Evolutionary conservation across 768 basidiomycete species (phyloP).

Genomic region (Clavulina sp.): DNA sequence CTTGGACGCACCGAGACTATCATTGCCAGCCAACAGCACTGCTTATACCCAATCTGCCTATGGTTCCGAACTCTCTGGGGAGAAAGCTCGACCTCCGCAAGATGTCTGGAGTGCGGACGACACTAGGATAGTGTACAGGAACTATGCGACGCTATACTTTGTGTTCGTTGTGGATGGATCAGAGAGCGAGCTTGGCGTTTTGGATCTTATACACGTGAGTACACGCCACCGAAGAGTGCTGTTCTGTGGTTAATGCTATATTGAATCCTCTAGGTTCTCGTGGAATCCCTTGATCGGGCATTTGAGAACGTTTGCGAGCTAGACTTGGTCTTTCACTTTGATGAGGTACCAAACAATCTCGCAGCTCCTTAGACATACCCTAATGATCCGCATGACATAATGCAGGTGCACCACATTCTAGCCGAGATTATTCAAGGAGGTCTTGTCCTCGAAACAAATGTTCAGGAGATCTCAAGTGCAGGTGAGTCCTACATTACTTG

Average conservation of each 20-base stretch:
- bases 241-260: background rate
- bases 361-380: background rate
- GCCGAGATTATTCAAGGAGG: slow-evolving; percentile 96
- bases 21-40: slow-evolving; percentile 25
- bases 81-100: too few relatives aligned
- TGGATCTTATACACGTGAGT: slow-evolving; percentile 88
- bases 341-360: slow-evolving; percentile 42
- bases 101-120: slow-evolving; percentile 18
- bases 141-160: slow-evolving; percentile 92
- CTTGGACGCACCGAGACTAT: slow-evolving; percentile 79
- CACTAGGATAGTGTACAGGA: slow-evolving; percentile 79
- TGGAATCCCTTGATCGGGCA: slow-evolving; percentile 85
- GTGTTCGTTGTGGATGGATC: slow-evolving; percentile 93
- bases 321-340: slow-evolving; percentile 96
- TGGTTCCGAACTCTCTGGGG: slow-evolving; percentile 7
- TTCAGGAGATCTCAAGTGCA: slow-evolving; percentile 61
- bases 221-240: background rate
- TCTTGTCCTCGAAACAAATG: slow-evolving; percentile 86
- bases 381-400: background rate
- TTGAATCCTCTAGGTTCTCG: slow-evolving; percentile 54
- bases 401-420: slow-evolving; percentile 82
- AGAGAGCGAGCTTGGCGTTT: slow-evolving; percentile 90
- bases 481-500: slow-evolving; percentile 28
- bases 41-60: slow-evolving; percentile 9
- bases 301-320: slow-evolving; percentile 99